Conservation (phyloP, 495 filamentous ascomycete genomes). For the Apiosordaria backusii region DNA sequence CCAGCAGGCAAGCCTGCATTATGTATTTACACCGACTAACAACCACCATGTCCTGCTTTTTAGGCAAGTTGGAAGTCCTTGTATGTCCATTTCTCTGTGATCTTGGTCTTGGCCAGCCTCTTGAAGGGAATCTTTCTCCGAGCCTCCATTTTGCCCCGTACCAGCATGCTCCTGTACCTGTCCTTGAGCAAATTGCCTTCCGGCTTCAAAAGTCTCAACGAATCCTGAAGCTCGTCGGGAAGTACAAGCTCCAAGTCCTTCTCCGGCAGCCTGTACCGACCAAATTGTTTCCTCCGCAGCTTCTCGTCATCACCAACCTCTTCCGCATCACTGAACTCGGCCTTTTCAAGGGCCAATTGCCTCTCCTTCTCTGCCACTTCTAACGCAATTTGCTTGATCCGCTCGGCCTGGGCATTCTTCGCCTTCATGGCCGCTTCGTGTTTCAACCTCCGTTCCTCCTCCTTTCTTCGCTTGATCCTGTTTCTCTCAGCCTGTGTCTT, state of each 20-base stretch:
- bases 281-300: slow-evolving; percentile 71
- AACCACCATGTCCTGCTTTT: not conserved
- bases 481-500: slow-evolving; percentile 87
- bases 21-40: slow-evolving; percentile 15
- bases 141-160: slow-evolving; percentile 84
- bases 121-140: slow-evolving; percentile 70
- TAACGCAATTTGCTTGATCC: slow-evolving; percentile 55
- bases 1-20: not conserved
- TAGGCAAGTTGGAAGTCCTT: slow-evolving; percentile 69
- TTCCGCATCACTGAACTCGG: slow-evolving; percentile 42
- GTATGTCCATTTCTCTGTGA: slow-evolving; percentile 93
- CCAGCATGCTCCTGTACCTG: slow-evolving; percentile 80
- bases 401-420: slow-evolving; percentile 62
- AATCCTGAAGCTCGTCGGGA: slow-evolving; percentile 91
- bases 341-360: slow-evolving; percentile 35
- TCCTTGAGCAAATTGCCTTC: slow-evolving; percentile 93
- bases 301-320: slow-evolving; percentile 55
- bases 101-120: slow-evolving; percentile 71
- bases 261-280: slow-evolving; percentile 73
- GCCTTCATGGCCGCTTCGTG: slow-evolving; percentile 69
- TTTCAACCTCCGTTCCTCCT: slow-evolving; percentile 67
- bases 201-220: slow-evolving; percentile 80
- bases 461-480: slow-evolving; percentile 80
- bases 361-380: slow-evolving; percentile 58
- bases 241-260: slow-evolving; percentile 82